Percentiles rank a stretch among this genome's conserved stretches.
phyloP scores from a whole-genome alignment of 2,329 filamentous ascomycete species.

The Aureobasidium zeae region DNA sequence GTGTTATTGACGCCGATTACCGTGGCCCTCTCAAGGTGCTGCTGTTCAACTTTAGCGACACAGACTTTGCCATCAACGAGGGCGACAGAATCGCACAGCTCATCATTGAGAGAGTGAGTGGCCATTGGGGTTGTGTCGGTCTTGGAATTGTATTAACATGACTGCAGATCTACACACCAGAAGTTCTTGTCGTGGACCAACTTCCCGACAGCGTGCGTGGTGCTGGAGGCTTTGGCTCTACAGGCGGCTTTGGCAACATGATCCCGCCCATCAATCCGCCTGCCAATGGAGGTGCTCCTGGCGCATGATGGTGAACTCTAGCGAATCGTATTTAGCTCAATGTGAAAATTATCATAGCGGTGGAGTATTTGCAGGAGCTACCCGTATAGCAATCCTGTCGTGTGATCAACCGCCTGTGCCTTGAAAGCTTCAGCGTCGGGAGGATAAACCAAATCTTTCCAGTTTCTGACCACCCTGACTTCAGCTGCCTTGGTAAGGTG shows the following conservation, averaged over 20 bases:
- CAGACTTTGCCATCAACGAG: conserved; percentile 69
- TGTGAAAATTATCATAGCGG: too few relatives aligned
- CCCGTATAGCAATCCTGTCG: too few relatives aligned
- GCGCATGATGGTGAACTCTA: conserved; percentile 2
- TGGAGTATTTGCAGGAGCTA: too few relatives aligned
- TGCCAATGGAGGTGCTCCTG: background rate
- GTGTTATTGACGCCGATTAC: conserved; percentile 97
- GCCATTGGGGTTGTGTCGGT: background rate
- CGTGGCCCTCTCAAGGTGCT: conserved; percentile 88
- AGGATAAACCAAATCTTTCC: conserved; percentile 58
- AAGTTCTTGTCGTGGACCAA: conserved; percentile 79
- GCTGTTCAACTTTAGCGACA: conserved; percentile 82
- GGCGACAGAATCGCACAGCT: conserved; percentile 92
- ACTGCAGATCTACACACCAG: conserved; percentile 71
- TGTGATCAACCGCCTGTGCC: conserved; percentile 39
- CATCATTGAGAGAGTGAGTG: conserved; percentile 66
- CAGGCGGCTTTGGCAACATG: conserved; percentile 46
- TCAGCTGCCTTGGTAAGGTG: conserved; percentile 77
- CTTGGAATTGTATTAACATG: conserved; percentile 16
- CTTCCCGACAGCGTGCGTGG: conserved; percentile 86
- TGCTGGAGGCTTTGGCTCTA: conserved; percentile 85
- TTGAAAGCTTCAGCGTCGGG: conserved; percentile 53
- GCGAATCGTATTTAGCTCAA: too few relatives aligned
- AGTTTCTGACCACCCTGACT: conserved; percentile 69
- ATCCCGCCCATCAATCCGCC: conserved; percentile 22